These are phyloP conservation scores for Rhizophora apiculata DNA, from an alignment of 345 rosid species.

Conservation along the genomic window DNA sequence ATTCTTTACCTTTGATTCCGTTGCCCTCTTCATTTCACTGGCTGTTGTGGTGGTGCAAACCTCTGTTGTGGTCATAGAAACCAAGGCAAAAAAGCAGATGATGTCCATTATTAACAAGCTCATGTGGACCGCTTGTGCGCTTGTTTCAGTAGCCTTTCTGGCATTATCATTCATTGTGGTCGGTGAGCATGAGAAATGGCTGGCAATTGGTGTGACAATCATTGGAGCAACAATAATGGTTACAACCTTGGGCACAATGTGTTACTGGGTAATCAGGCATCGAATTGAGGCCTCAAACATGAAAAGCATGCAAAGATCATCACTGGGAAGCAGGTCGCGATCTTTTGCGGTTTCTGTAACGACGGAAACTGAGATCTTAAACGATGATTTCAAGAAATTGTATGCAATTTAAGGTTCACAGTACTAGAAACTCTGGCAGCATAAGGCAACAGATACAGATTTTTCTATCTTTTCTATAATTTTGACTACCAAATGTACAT, in stretches of 20 bases:
- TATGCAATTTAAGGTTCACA: constrained; percentile 52
- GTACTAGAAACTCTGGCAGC: neutral
- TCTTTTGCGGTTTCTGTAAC: constrained; percentile 51
- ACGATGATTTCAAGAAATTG: constrained; percentile 67
- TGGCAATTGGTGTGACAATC: constrained; percentile 74
- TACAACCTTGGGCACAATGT: constrained; percentile 82
- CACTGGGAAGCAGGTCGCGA: constrained; percentile 55
- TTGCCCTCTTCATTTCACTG: constrained; percentile 87
- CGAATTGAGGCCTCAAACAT: constrained; percentile 71
- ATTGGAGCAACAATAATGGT: constrained; percentile 78
- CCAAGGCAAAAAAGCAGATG: constrained; percentile 92
- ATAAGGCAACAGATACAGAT: no score
- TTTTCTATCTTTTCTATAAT: neutral
- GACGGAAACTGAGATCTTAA: constrained; percentile 61
- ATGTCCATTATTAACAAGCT: constrained; percentile 90
- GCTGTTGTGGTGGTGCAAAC: constrained; percentile 96
- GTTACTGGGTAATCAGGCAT: constrained; percentile 84
- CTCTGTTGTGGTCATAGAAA: constrained; percentile 86
- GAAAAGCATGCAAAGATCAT: constrained; percentile 57
- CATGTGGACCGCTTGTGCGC: constrained; percentile 93
- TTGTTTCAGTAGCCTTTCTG: constrained; percentile 69
- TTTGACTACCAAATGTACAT: no score
- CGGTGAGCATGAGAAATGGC: constrained; percentile 67
- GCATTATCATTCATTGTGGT: constrained; percentile 82
- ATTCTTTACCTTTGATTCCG: constrained; percentile 75